phyloP scores from a whole-genome alignment of 805 yeast genomes.

The Pichia gijzeniarum region DNA sequence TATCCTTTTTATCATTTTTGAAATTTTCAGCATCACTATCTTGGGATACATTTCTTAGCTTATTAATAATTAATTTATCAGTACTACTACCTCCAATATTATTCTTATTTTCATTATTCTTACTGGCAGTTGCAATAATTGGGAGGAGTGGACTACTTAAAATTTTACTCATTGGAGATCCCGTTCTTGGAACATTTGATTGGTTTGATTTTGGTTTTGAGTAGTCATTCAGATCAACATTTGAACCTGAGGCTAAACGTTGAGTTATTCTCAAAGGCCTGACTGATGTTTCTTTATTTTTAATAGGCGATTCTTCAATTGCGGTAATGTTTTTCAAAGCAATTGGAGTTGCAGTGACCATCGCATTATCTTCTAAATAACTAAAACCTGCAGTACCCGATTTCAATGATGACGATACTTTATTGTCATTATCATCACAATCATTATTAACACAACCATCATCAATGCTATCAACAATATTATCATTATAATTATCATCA shows the following conservation, averaged over 20 bases:
- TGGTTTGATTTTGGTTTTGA: constrained; percentile 5
- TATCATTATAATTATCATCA: constrained; percentile 1
- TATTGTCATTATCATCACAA: not conserved
- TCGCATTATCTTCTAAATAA: constrained; percentile 4
- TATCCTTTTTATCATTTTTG: not conserved
- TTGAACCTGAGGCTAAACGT: constrained; percentile 32
- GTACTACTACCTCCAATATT: not conserved
- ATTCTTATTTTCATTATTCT: too few species aligned
- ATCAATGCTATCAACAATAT: constrained; percentile 9
- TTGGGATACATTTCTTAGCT: not conserved
- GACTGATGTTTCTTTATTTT: constrained; percentile 26
- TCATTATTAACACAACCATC: not conserved
- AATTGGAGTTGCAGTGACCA: constrained; percentile 11
- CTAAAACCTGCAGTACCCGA: too few species aligned
- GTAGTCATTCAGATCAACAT: constrained; percentile 1
- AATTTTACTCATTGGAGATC: constrained; percentile 10
- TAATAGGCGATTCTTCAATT: not conserved
- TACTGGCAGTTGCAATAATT: constrained; percentile 5
- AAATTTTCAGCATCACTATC: not conserved
- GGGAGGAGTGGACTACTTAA: constrained; percentile 8
- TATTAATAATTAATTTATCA: not conserved
- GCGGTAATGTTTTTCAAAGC: constrained; percentile 7
- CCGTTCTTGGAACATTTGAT: constrained; percentile 15
- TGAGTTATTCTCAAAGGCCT: constrained; percentile 67
- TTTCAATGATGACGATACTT: not conserved